Evolutionary conservation across 140 eudicot species (phyloP).

Genomic region (Cichorium intybus): DNA sequence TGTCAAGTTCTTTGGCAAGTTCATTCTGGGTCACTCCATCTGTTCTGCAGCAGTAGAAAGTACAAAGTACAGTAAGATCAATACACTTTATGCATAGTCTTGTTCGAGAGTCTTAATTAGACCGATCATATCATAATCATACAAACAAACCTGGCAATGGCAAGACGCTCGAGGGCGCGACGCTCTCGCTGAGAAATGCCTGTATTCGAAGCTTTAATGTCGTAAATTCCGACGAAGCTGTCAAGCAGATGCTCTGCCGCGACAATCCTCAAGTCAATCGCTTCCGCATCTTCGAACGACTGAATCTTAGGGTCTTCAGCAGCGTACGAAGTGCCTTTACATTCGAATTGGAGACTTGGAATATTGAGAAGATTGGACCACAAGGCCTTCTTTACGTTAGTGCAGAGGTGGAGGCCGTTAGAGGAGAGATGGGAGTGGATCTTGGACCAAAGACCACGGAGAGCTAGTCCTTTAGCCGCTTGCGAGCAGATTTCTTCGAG

Average conservation of each 20-base stretch:
- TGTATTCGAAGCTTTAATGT: constrained; percentile 46
- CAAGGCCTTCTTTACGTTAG: constrained; percentile 60
- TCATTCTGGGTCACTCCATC: constrained; percentile 82
- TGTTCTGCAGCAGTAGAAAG: constrained; percentile 42
- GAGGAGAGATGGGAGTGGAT: constrained; percentile 40
- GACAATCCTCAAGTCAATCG: constrained; percentile 46
- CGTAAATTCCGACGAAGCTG: constrained; percentile 70
- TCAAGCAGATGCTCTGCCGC: constrained; percentile 59
- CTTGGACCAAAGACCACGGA: constrained; percentile 53
- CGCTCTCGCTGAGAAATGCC: constrained; percentile 40
- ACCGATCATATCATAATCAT: not conserved
- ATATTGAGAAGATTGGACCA: constrained; percentile 55
- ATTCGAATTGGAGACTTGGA: constrained; percentile 52
- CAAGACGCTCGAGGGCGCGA: constrained; percentile 66
- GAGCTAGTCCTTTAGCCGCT: constrained; percentile 51
- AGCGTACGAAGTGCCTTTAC: constrained; percentile 26
- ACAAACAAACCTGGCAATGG: constrained; percentile 66
- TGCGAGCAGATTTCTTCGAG: constrained; percentile 71
- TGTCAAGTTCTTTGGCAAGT: constrained; percentile 70
- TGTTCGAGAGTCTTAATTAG: not conserved
- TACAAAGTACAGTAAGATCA: constrained; percentile 15
- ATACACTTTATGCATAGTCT: constrained; percentile 11
- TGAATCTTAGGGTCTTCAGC: constrained; percentile 32
- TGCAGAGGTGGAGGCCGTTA: constrained; percentile 43
- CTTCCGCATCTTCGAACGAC: constrained; percentile 50